These are phyloP conservation scores for Parsonsia alboflavescens DNA, from an alignment of 257 asterid species.

Conservation along the genomic window DNA sequence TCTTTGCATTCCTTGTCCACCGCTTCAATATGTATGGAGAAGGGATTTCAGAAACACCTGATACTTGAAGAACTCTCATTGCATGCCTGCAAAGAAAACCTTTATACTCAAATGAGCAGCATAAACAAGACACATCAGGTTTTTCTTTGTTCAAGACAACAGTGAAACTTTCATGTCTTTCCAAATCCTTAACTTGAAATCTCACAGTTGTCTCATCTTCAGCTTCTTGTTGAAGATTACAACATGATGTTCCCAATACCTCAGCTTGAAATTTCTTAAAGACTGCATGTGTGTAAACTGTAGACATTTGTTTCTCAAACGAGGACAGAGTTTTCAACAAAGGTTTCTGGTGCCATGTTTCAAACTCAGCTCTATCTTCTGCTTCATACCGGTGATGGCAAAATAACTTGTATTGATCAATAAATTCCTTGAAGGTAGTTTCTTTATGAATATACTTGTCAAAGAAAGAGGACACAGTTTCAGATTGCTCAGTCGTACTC, in stretches of 20 bases:
- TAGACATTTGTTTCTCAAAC: slow-evolving; percentile 47
- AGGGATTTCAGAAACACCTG: slow-evolving; percentile 32
- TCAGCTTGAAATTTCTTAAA: slow-evolving; percentile 44
- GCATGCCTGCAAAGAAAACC: slow-evolving; percentile 51
- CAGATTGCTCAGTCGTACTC: slow-evolving; percentile 32
- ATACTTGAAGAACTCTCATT: slow-evolving; percentile 35
- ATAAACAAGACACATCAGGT: slow-evolving; percentile 27
- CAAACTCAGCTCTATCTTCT: slow-evolving; percentile 36
- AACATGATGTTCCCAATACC: slow-evolving; percentile 30
- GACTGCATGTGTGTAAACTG: slow-evolving; percentile 32
- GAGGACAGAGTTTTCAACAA: slow-evolving; percentile 29
- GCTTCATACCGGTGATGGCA: slow-evolving; percentile 29
- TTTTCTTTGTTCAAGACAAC: slow-evolving; percentile 31
- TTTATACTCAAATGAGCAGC: slow-evolving; percentile 35
- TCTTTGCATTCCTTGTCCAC: slow-evolving; percentile 39
- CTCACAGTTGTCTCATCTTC: slow-evolving; percentile 23
- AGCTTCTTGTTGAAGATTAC: slow-evolving; percentile 26
- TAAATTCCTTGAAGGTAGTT: slow-evolving; percentile 33
- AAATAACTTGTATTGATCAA: slow-evolving; percentile 25
- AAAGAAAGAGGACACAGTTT: slow-evolving; percentile 33
- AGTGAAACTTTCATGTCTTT: slow-evolving; percentile 26
- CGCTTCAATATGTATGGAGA: slow-evolving; percentile 33
- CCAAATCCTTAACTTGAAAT: slow-evolving; percentile 20
- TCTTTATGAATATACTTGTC: slow-evolving; percentile 34
- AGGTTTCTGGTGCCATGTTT: slow-evolving; percentile 17